Percentiles rank a stretch among this genome's conserved stretches.
phyloP scores from a whole-genome alignment of 2,329 filamentous ascomycete species.

The Pseudopyrenochaeta lycopersici region DNA sequence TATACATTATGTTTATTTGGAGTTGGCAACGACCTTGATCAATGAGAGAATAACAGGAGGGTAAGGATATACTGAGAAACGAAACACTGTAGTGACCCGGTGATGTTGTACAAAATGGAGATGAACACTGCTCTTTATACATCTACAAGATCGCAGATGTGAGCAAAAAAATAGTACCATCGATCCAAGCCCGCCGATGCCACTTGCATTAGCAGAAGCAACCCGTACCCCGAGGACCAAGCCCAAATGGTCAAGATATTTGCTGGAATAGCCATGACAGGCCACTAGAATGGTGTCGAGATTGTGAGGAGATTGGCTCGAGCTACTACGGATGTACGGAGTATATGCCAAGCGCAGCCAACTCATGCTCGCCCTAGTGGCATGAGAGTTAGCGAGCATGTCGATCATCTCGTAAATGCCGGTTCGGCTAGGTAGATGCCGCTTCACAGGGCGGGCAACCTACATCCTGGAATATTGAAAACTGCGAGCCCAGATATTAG shows the following conservation, averaged over 20 bases:
- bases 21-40: conserved; percentile 4
- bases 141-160: conserved; percentile 6
- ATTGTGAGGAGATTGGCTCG: conserved; percentile 26
- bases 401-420: conserved; percentile 11
- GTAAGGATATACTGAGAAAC: conserved; percentile 1
- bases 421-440: background rate
- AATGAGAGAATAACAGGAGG: conserved; percentile 12
- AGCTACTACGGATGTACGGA: conserved; percentile 21
- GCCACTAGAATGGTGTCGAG: conserved; percentile 22
- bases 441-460: background rate
- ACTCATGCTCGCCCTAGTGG: conserved; percentile 15
- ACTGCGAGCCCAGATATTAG: background rate
- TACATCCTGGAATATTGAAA: conserved; percentile 7
- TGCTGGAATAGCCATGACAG: conserved; percentile 22
- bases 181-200: conserved; percentile 8
- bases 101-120: conserved; percentile 11
- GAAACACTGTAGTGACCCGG: conserved; percentile 18
- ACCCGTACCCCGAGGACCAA: conserved; percentile 15
- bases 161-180: conserved; percentile 24
- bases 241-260: conserved; percentile 9
- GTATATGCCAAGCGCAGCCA: conserved; percentile 15
- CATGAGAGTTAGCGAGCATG: conserved; percentile 23
- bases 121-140: conserved; percentile 30
- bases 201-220: conserved; percentile 12
- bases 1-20: conserved; percentile 42